These are phyloP conservation scores for Cydonia oblonga DNA, from an alignment of 331 rosid species.

Conservation along the genomic window DNA sequence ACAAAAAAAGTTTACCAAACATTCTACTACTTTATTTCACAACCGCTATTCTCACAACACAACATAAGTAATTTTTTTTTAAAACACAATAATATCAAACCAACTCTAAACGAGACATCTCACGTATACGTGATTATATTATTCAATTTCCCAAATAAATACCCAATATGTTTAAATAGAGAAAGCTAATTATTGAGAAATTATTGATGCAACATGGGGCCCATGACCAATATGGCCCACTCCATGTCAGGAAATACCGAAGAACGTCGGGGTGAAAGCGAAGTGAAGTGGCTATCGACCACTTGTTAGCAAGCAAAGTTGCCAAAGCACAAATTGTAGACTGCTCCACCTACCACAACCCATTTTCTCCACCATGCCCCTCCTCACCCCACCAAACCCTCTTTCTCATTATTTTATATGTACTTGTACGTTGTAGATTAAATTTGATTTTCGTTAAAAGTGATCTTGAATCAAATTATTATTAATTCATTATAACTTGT, in stretches of 20 bases:
- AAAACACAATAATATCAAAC: too few relatives aligned
- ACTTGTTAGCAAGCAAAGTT: not conserved
- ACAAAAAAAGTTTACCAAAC: too few relatives aligned
- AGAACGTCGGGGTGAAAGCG: not conserved
- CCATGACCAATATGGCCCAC: not conserved
- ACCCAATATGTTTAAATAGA: not conserved
- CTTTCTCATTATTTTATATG: not conserved
- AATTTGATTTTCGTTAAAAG: fast-evolving
- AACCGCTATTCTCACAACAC: too few relatives aligned
- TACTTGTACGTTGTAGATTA: fast-evolving
- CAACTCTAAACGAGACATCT: too few relatives aligned
- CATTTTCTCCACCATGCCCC: conserved; percentile 6
- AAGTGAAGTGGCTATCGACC: conserved; percentile 13
- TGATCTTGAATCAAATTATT: fast-evolving
- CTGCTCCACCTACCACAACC: conserved; percentile 32
- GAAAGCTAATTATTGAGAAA: not conserved
- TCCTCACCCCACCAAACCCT: conserved; percentile 38
- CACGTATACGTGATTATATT: not conserved
- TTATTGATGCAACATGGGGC: not conserved
- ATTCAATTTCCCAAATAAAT: too few relatives aligned
- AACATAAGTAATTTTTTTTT: too few relatives aligned
- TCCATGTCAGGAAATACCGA: not conserved
- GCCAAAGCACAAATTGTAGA: conserved; percentile 12
- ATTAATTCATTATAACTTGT: fast-evolving
- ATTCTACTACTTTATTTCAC: too few relatives aligned